These are phyloP conservation scores for Clonostachys rhizophaga DNA, from an alignment of 2,329 filamentous ascomycete genomes.

Conservation along the genomic window DNA sequence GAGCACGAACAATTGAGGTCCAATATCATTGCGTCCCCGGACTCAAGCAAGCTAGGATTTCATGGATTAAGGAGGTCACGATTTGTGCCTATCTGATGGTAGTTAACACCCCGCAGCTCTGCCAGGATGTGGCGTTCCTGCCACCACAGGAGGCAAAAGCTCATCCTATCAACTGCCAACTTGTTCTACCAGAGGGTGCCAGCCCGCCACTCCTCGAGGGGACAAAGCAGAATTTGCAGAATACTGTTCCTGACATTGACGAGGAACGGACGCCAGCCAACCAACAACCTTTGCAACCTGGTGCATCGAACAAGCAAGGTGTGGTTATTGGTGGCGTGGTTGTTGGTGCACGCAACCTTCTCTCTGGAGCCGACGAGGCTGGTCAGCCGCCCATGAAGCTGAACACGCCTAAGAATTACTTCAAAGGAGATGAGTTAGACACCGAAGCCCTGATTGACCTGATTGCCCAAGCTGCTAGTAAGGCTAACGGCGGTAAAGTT, in stretches of 20 bases:
- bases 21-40: constrained; percentile 77
- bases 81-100: constrained; percentile 94
- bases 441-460: constrained; percentile 25
- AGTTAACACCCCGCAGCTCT: constrained; percentile 82
- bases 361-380: constrained; percentile 39
- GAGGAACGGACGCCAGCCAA: constrained; percentile 2
- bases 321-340: constrained; percentile 47
- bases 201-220: constrained; percentile 31
- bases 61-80: constrained; percentile 88
- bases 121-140: constrained; percentile 80
- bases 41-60: constrained; percentile 68
- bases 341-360: constrained; percentile 43
- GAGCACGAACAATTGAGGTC: constrained; percentile 78
- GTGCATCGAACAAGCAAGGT: constrained; percentile 16
- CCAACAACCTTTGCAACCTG: background rate
- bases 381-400: constrained; percentile 41
- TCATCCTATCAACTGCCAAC: constrained; percentile 71
- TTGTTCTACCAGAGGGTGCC: constrained; percentile 51
- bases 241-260: constrained; percentile 2
- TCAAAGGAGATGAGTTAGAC: constrained; percentile 9
- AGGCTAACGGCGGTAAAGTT: constrained; percentile 5
- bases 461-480: constrained; percentile 33
- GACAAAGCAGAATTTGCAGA: constrained; percentile 1
- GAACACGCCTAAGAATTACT: constrained; percentile 35
- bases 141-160: constrained; percentile 74